Evolutionary conservation across 1,284 basidiomycete species (phyloP), one percentile per base, ranked within the genome.

Genomic region (Irpex sp.): DNA sequence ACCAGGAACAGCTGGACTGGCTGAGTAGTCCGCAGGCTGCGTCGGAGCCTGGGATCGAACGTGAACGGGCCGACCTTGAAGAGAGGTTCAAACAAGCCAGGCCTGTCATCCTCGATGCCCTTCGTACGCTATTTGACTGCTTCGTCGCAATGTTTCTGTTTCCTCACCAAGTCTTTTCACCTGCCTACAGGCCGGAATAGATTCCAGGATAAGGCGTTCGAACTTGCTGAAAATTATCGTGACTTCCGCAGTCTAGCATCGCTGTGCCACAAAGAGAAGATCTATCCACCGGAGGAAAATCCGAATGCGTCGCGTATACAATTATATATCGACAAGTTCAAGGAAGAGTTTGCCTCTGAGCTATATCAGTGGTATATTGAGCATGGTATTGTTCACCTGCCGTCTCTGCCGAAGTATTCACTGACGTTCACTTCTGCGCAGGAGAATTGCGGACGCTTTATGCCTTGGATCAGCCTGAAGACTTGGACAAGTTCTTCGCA

Each of bases 351-450:
- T 70, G 92, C 95, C 0, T 89, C 85, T 26, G 90, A 95, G 71
- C 81, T 98, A 37, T 98, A 95, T 73, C 83, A 87, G 66, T 98
- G 90, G 89, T 93, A 90, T 71, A 87, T 92, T 57, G 88, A 91
- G 64, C 88, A 92, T 68, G 90, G 58, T 59, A 49, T 17, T 17
- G 9, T 11, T 33, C 19, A 6, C 5, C 49, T 33, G 19, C 26
- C 13, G 17, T 39, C 7, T 39, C 15, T 39, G 37, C 8, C 4
- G 15, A 3, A 9, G 7, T 15, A 8, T 39, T 39, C 15, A 8
- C 7, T 39, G n/a, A 31, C 17, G 6, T 51, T 9, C 35, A 36
- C 47, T 59, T 37, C 62, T 62, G 17, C 33, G 11, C 63, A 93
- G 92, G 88, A 39, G 89, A 92, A 73, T 75, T 90, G 13, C 83